These are phyloP conservation scores for Geotrichum aggregatum DNA, from an alignment of 1,139 yeast genomes.

Conservation along the genomic window DNA sequence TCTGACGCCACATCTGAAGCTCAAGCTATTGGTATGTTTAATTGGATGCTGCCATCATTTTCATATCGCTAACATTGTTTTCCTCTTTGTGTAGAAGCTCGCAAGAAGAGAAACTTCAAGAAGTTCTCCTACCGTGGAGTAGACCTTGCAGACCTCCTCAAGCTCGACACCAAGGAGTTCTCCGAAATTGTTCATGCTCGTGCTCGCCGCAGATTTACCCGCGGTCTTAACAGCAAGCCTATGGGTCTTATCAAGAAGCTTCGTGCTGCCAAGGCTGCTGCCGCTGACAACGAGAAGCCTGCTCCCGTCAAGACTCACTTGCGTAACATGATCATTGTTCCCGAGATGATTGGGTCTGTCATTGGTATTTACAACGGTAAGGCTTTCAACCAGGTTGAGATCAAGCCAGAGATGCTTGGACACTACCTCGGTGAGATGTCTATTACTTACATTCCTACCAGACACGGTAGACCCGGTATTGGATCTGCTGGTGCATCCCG, in stretches of 20 bases:
- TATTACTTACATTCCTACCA: constrained; percentile 98
- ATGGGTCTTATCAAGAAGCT: constrained; percentile 96
- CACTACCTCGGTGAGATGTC: constrained; percentile 99
- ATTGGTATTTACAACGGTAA: constrained; percentile 99
- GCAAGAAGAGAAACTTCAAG: constrained; percentile 87
- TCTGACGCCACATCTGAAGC: no score
- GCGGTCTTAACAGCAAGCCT: constrained; percentile 95
- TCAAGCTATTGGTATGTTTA: no score
- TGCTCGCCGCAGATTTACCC: constrained; percentile 98
- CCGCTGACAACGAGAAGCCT: constrained; percentile 95
- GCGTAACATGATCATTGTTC: constrained; percentile 97
- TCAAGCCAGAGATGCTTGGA: constrained; percentile 99
- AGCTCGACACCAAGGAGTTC: constrained; percentile 94
- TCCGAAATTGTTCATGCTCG: constrained; percentile 96
- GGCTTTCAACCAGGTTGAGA: constrained; percentile 98
- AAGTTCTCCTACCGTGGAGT: constrained; percentile 99
- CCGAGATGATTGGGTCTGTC: constrained; percentile 99
- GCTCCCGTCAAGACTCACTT: constrained; percentile 97
- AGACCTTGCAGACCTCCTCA: constrained; percentile 90
- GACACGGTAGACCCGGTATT: constrained; percentile 98
- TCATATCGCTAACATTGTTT: constrained; percentile 3
- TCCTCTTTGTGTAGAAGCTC: constrained; percentile 30
- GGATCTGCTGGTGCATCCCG: constrained; percentile 71
- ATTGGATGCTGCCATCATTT: background rate
- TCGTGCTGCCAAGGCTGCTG: constrained; percentile 93